Percentiles rank a stretch among this genome's conserved stretches.
Evolutionary conservation across 345 rosid species (phyloP).

Genomic region (Psidium friedrichsthalianum): DNA sequence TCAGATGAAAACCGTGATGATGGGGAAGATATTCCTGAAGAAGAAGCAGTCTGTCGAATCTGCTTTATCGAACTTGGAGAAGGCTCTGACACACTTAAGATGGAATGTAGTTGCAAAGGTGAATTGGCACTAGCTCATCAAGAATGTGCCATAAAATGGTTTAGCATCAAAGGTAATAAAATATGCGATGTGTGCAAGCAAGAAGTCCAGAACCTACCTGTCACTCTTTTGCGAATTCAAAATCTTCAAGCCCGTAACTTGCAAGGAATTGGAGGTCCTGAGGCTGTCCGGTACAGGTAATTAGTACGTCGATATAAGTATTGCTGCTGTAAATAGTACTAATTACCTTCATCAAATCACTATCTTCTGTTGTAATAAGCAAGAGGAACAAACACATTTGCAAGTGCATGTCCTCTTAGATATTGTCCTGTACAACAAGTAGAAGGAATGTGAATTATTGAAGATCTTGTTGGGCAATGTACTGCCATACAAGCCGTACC

Average conservation of each 20-base stretch:
- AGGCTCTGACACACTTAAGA: constrained; percentile 76
- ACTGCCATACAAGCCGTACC: neutral
- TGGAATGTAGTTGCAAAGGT: constrained; percentile 98
- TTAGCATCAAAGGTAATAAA: constrained; percentile 92
- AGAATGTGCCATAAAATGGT: constrained; percentile 94
- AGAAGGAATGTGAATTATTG: neutral
- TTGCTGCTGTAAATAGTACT: neutral
- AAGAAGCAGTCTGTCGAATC: constrained; percentile 92
- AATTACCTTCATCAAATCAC: neutral
- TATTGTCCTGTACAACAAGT: neutral
- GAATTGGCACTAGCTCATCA: constrained; percentile 86
- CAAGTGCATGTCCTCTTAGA: neutral
- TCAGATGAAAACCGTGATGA: constrained; percentile 50
- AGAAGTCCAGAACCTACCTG: constrained; percentile 88
- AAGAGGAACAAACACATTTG: neutral
- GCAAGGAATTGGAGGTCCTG: constrained; percentile 23
- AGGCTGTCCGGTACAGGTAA: constrained; percentile 48
- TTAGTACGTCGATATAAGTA: neutral
- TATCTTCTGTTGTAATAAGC: neutral
- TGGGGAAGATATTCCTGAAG: constrained; percentile 80
- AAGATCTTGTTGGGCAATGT: neutral
- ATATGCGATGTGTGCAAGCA: constrained; percentile 94
- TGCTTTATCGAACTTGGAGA: constrained; percentile 79
- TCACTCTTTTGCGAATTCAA: constrained; percentile 79
- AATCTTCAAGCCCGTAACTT: constrained; percentile 21